Evolutionary conservation across 2,329 filamentous ascomycete species (phyloP).

Genomic region (Paradendryphiella salina): DNA sequence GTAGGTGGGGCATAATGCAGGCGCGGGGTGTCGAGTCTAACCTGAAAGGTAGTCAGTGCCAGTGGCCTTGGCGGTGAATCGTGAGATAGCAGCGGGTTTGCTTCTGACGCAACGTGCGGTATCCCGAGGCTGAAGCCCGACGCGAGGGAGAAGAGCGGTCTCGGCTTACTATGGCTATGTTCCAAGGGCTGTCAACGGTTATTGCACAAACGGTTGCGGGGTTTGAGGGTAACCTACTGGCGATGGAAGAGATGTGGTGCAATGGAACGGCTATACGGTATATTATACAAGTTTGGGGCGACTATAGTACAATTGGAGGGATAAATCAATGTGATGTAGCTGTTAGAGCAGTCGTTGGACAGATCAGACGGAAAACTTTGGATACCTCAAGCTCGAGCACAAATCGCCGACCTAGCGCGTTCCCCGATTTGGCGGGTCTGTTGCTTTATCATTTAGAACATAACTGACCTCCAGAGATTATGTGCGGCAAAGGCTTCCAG

Average conservation of each 20-base stretch:
- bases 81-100: slow-evolving; percentile 7
- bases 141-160: not conserved
- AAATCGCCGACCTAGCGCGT: slow-evolving; percentile 19
- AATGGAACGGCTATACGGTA: slow-evolving; percentile 35
- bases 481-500: not conserved
- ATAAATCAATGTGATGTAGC: slow-evolving; percentile 7
- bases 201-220: slow-evolving; percentile 14
- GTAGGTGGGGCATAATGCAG: slow-evolving; percentile 37
- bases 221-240: slow-evolving; percentile 4
- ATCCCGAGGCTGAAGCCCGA: slow-evolving; percentile 11
- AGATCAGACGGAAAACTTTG: slow-evolving; percentile 26
- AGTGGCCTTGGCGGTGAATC: slow-evolving; percentile 23
- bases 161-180: slow-evolving; percentile 7
- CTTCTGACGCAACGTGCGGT: slow-evolving; percentile 1
- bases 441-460: not conserved
- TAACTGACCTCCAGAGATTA: not conserved
- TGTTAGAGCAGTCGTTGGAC: slow-evolving; percentile 24
- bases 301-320: slow-evolving; percentile 36
- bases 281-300: slow-evolving; percentile 25
- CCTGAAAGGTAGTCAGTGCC: slow-evolving; percentile 21
- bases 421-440: slow-evolving; percentile 14
- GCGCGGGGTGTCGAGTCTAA: slow-evolving; percentile 29
- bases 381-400: slow-evolving; percentile 25
- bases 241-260: slow-evolving; percentile 31
- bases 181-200: slow-evolving; percentile 2